These are phyloP conservation scores for Pythium guiyangense DNA, from an alignment of 352 stramenopile species.

Conservation along the genomic window DNA sequence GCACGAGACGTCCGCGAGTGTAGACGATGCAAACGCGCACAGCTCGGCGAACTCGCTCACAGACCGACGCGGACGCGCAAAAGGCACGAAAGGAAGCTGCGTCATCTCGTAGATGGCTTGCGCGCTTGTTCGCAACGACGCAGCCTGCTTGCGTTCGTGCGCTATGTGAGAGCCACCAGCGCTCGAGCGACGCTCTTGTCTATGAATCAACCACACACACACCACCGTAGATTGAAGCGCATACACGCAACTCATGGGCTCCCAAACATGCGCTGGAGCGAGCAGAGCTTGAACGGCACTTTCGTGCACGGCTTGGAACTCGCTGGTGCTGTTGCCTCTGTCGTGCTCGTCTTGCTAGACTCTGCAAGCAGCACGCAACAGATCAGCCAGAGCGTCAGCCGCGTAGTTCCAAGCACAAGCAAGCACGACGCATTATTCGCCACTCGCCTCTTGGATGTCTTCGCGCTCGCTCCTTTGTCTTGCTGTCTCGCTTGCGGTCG, in stretches of 20 bases:
- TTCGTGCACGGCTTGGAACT: not conserved
- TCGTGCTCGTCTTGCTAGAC: not conserved
- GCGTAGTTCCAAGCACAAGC: not conserved
- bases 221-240: not conserved
- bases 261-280: slow-evolving; percentile 51
- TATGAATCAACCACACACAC: too few species aligned
- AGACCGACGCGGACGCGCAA: slow-evolving; percentile 10
- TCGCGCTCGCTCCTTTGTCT: not conserved
- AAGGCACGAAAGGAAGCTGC: slow-evolving; percentile 14
- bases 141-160: not conserved
- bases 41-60: slow-evolving; percentile 4
- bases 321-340: not conserved
- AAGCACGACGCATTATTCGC: not conserved
- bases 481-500: not conserved
- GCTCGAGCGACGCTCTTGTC: too few species aligned
- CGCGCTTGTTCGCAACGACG: not conserved
- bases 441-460: not conserved
- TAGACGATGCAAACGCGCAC: slow-evolving; percentile 1
- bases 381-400: not conserved
- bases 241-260: not conserved
- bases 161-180: too few species aligned
- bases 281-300: slow-evolving; percentile 18
- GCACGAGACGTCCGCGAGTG: slow-evolving; percentile 3
- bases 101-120: slow-evolving; percentile 14
- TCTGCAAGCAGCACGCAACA: not conserved